Evolutionary conservation across 345 rosid species (phyloP).

Genomic region (Aethionema arabicum): DNA sequence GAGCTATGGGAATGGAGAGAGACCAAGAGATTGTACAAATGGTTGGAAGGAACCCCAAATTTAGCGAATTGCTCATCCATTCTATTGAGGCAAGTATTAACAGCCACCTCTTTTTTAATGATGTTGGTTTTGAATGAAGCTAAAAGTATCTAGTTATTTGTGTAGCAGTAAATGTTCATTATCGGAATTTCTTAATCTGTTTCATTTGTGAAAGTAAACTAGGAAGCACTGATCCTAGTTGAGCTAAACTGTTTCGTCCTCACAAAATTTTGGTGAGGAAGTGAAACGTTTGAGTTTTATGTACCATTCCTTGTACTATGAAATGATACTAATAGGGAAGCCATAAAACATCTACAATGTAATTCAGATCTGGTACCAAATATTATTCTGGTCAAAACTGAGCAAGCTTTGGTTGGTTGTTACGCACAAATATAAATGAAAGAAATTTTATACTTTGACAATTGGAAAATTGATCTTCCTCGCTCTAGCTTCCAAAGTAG

Average conservation of each 20-base stretch:
- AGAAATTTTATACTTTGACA: constrained; percentile 6
- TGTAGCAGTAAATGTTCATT: neutral
- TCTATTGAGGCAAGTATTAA: constrained; percentile 71
- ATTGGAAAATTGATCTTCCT: neutral
- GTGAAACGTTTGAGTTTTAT: neutral
- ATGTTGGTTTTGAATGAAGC: constrained; percentile 16
- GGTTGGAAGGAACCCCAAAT: constrained; percentile 95
- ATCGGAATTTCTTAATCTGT: neutral
- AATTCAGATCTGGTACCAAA: neutral
- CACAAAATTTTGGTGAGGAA: constrained; percentile 6
- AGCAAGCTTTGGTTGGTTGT: neutral
- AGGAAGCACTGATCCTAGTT: neutral
- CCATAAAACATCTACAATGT: neutral
- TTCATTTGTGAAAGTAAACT: neutral
- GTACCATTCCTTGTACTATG: constrained; percentile 3
- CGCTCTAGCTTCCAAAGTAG: constrained; percentile 6
- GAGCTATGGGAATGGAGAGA: constrained; percentile 98
- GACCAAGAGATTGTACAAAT: constrained; percentile 95
- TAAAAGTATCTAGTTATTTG: constrained; percentile 9
- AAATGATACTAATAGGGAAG: neutral
- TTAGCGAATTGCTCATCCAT: constrained; percentile 67
- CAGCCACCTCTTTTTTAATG: constrained; percentile 2
- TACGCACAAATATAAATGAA: neutral
- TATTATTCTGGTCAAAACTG: constrained; percentile 7
- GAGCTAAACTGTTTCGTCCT: constrained; percentile 4